A percentile compares a stretch with the other conserved stretches of the same genome.
phyloP scores from a whole-genome alignment of 305 asterid species.

The Rubia peregrina region DNA sequence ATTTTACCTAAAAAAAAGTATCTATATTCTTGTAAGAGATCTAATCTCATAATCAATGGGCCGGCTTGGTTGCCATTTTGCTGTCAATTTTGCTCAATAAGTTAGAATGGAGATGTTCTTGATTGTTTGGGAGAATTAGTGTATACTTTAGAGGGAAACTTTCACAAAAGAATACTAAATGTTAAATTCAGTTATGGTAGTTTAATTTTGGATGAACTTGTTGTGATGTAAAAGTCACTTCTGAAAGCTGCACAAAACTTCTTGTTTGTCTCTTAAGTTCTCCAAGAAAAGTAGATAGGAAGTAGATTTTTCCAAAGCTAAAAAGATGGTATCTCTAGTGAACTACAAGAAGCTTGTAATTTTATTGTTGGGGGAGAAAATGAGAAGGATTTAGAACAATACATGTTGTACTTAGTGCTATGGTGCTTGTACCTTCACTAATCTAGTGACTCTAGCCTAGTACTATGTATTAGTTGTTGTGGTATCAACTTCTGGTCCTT shows the following conservation, averaged over 20 bases:
- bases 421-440: neutral
- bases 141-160: neutral
- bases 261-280: neutral
- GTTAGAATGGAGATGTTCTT: neutral
- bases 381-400: neutral
- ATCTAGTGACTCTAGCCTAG: neutral
- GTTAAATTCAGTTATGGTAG: neutral
- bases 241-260: constrained; percentile 1
- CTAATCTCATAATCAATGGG: neutral
- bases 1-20: no score
- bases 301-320: constrained; percentile 3
- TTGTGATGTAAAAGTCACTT: neutral
- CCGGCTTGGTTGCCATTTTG: neutral
- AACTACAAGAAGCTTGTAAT: neutral
- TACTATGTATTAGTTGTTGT: no score
- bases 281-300: constrained; percentile 1
- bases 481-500: no score
- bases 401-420: neutral
- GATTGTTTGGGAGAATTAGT: neutral
- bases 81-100: neutral
- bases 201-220: neutral
- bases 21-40: no score
- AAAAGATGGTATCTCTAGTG: neutral
- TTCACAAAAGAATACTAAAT: neutral
- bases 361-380: neutral